Conservation (phyloP, 2,329 filamentous ascomycete genomes). For the Cladobotryum protrusum region DNA sequence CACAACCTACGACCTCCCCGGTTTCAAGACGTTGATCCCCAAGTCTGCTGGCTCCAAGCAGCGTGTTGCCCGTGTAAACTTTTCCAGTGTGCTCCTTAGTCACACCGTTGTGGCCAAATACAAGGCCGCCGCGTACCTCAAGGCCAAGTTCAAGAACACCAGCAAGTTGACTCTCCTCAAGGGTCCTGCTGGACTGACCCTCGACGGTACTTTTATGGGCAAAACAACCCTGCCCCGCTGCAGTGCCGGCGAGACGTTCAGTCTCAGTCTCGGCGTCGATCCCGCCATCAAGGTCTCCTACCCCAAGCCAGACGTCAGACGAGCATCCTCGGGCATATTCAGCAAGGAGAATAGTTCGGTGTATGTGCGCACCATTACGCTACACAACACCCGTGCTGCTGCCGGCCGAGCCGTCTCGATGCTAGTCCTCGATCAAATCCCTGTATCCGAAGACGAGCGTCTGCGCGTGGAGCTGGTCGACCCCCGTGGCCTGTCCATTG, state of each 20-base stretch:
- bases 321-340: constrained; percentile 46
- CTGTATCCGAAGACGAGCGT: constrained; percentile 55
- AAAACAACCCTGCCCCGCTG: constrained; percentile 50
- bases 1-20: constrained; percentile 55
- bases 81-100: constrained; percentile 46
- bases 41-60: constrained; percentile 48
- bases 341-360: constrained; percentile 45
- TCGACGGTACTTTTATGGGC: constrained; percentile 59
- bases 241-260: constrained; percentile 47
- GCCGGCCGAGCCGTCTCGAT: constrained; percentile 37
- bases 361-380: constrained; percentile 42
- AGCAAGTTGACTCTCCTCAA: constrained; percentile 50
- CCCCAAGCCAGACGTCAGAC: constrained; percentile 47
- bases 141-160: constrained; percentile 49
- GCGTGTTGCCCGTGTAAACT: constrained; percentile 50
- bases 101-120: constrained; percentile 57
- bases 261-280: constrained; percentile 53
- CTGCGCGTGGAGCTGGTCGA: constrained; percentile 44
- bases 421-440: constrained; percentile 54
- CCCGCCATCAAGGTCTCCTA: constrained; percentile 51
- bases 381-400: constrained; percentile 44
- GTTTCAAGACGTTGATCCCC: constrained; percentile 49
- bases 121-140: constrained; percentile 53
- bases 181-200: constrained; percentile 50
- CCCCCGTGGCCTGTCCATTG: constrained; percentile 41